A percentile compares a stretch with the other conserved stretches of the same genome.
These are phyloP conservation scores for Xanthoconium stramineum DNA, from an alignment of 768 basidiomycete species.

Conservation along the genomic window DNA sequence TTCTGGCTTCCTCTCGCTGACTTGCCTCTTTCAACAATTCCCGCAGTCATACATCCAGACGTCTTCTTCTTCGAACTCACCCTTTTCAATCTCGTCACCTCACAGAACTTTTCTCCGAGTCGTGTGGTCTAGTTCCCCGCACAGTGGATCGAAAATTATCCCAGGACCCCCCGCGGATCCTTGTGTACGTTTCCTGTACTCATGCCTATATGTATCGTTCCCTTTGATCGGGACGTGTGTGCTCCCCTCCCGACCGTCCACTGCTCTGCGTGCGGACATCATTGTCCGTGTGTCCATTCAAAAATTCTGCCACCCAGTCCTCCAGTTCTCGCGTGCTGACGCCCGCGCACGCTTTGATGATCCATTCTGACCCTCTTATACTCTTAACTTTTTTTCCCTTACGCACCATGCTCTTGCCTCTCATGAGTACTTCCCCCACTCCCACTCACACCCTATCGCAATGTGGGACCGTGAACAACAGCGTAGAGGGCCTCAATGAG, in stretches of 20 bases:
- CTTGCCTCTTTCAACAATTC: conserved; percentile 12
- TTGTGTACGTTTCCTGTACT: conserved; percentile 7
- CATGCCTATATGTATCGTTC: conserved; percentile 25
- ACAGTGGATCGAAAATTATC: conserved; percentile 28
- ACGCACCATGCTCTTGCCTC: conserved; percentile 6
- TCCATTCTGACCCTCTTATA: conserved; percentile 18
- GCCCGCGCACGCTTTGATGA: conserved; percentile 14
- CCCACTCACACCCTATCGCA: conserved; percentile 30
- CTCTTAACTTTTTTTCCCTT: neutral
- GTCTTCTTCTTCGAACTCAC: conserved; percentile 7
- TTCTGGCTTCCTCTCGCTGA: conserved; percentile 13
- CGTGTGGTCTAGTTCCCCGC: conserved; percentile 28
- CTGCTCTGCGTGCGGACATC: conserved; percentile 6
- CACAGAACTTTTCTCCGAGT: neutral
- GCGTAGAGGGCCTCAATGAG: conserved; percentile 24
- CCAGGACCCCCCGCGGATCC: conserved; percentile 33
- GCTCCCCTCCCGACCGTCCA: conserved; percentile 10
- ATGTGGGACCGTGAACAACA: conserved; percentile 31
- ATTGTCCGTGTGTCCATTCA: conserved; percentile 3
- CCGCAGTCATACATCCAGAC: conserved; percentile 12
- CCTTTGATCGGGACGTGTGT: conserved; percentile 17
- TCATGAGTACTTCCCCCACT: conserved; percentile 28
- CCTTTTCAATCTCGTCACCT: conserved; percentile 8
- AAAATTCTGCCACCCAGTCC: conserved; percentile 3
- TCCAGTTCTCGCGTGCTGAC: conserved; percentile 12